A percentile compares a stretch with the other conserved stretches of the same genome.
These are phyloP conservation scores for Vickermania ingenoplastis DNA, from an alignment of 208 protist species.

Conservation along the genomic window DNA sequence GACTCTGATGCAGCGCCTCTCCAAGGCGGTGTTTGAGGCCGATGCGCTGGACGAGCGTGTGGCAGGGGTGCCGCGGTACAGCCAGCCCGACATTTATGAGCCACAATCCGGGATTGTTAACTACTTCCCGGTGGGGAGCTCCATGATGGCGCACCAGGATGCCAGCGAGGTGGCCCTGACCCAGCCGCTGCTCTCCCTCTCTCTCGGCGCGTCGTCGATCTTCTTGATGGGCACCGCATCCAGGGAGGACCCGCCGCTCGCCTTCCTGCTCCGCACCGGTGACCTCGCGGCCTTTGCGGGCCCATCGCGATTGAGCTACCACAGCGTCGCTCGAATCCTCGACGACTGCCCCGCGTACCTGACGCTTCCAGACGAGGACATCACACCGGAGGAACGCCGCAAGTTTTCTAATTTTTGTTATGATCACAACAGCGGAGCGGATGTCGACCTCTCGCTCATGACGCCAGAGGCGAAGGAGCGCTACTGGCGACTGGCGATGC, in stretches of 20 bases:
- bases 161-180: slow-evolving; percentile 67
- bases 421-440: slow-evolving; percentile 19
- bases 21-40: slow-evolving; percentile 25
- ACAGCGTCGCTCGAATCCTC: slow-evolving; percentile 69
- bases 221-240: slow-evolving; percentile 78
- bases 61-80: not conserved
- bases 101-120: slow-evolving; percentile 86
- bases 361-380: slow-evolving; percentile 23
- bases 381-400: slow-evolving; percentile 17
- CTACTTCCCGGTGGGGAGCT: slow-evolving; percentile 77
- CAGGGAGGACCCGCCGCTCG: slow-evolving; percentile 55
- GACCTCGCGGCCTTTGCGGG: slow-evolving; percentile 74
- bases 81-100: slow-evolving; percentile 29
- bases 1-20: slow-evolving; percentile 30
- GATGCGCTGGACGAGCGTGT: slow-evolving; percentile 19
- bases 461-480: slow-evolving; percentile 27
- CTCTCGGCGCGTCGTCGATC: slow-evolving; percentile 68
- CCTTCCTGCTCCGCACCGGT: slow-evolving; percentile 71
- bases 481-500: slow-evolving; percentile 80
- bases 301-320: slow-evolving; percentile 50
- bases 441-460: slow-evolving; percentile 21
- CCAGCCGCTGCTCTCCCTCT: slow-evolving; percentile 70
- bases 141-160: slow-evolving; percentile 89
- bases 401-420: slow-evolving; percentile 31
- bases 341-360: slow-evolving; percentile 73